These are phyloP conservation scores for Phytophthora chlamydospora DNA, from an alignment of 352 stramenopile species.

Conservation along the genomic window DNA sequence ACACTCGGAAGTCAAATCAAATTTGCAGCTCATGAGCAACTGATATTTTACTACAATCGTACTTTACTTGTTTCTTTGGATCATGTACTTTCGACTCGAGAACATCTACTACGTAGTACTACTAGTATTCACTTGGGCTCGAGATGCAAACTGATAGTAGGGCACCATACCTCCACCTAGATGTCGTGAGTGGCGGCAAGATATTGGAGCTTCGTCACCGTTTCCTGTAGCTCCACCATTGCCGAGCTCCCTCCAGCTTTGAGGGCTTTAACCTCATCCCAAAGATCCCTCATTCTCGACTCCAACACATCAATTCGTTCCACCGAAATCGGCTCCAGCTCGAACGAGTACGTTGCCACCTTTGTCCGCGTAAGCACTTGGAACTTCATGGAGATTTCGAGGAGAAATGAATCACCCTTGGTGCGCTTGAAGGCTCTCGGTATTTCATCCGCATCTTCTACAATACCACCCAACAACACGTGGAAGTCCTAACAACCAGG, in stretches of 20 bases:
- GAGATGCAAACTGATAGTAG: too few relatives aligned
- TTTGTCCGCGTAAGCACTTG: background rate
- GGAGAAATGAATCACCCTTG: background rate
- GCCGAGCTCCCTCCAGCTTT: background rate
- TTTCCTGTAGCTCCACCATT: too few relatives aligned
- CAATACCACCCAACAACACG: too few relatives aligned
- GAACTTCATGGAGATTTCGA: constrained; percentile 3
- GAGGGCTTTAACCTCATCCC: constrained; percentile 1
- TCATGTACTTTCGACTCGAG: too few relatives aligned
- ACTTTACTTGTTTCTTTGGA: too few relatives aligned
- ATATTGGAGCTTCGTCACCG: background rate
- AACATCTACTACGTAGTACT: too few relatives aligned
- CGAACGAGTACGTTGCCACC: constrained; percentile 3
- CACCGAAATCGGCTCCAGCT: constrained; percentile 6
- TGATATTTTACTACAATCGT: too few relatives aligned
- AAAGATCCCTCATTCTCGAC: constrained; percentile 16
- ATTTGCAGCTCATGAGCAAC: too few relatives aligned
- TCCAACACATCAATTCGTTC: constrained; percentile 16
- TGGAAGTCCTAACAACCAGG: background rate
- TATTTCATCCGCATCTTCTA: background rate
- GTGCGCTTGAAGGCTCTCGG: background rate
- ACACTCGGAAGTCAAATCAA: too few relatives aligned
- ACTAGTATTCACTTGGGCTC: too few relatives aligned
- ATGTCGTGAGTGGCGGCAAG: too few relatives aligned
- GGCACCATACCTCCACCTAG: too few relatives aligned